Evolutionary conservation across 495 filamentous ascomycete genomes (phyloP), one percentile per base, ranked within the genome.

Genomic region (Aspergillus haitiensis): DNA sequence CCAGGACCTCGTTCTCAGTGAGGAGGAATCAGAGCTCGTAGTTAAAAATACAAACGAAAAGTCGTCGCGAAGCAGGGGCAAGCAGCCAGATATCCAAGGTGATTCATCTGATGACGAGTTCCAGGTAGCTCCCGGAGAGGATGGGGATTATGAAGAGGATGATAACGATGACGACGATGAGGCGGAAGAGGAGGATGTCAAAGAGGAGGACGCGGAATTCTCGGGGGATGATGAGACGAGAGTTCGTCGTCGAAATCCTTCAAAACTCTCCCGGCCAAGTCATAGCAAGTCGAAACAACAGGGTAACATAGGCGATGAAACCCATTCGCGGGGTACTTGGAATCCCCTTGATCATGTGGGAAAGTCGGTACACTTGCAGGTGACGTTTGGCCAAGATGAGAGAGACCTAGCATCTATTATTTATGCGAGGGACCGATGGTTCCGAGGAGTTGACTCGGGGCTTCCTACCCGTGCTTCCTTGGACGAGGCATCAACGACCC

Each of bases 361-460:
- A 0, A 80, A 80, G 55, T 55, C 59, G 13, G 66, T 75, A 40
- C 72, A 77, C 64, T 36, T 74, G 32, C 65, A 63, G 54, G 45
- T 73, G 34, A 72, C 75, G 2, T 78, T 74, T 67, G 81, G 82
- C 8, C 64, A 69, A 5, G 82, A 78, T 55, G 66, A 75, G 10
- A 72, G 79, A 37, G 82, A 86, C 58, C 44, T 82, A 5, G 52
- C 76, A 9, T 63, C 77, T 15, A 59, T 79, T 13, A 33, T 82
- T 11, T 73, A 75, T 60, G 72, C 77, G 55, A 74, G 81, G 51
- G 78, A 81, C 48, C 70, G 74, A 49, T 87, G 78, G 78, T 63
- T 21, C 18, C 52, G 75, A 72, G 74, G 70, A 0, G 40, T 71
- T 27, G 79, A 85, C 56, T 70, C 76, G 0, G 76, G 75, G 8